These are phyloP conservation scores for Bruguiera sexangula DNA, from an alignment of 345 rosid genomes.

Conservation along the genomic window DNA sequence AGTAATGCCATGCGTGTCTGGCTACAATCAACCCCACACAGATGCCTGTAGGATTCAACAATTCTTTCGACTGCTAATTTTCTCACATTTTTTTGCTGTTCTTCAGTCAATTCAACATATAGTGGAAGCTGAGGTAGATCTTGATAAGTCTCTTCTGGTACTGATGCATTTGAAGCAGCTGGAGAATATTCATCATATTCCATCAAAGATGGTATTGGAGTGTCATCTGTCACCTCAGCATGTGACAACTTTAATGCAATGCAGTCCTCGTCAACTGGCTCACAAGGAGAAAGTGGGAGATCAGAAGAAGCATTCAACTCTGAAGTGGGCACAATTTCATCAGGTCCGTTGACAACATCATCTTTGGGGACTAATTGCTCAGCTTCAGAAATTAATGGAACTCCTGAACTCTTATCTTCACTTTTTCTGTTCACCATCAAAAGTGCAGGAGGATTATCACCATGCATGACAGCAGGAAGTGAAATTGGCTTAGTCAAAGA, in stretches of 20 bases:
- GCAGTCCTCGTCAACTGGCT: conserved; percentile 43
- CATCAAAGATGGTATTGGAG: conserved; percentile 35
- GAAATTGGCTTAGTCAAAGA: conserved; percentile 43
- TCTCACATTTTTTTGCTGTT: conserved; percentile 46
- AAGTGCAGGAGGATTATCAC: conserved; percentile 39
- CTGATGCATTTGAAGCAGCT: conserved; percentile 34
- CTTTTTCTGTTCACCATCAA: conserved; percentile 27
- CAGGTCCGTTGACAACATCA: conserved; percentile 36
- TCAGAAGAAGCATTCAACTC: conserved; percentile 51
- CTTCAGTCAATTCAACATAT: conserved; percentile 68
- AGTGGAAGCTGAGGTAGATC: conserved; percentile 67
- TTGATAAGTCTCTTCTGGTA: conserved; percentile 59
- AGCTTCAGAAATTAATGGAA: conserved; percentile 32
- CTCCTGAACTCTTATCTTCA: conserved; percentile 47
- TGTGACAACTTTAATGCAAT: conserved; percentile 38
- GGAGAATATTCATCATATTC: conserved; percentile 53
- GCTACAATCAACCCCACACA: conserved; percentile 47
- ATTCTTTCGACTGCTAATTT: conserved; percentile 69
- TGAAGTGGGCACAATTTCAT: conserved; percentile 37
- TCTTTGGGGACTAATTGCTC: conserved; percentile 48
- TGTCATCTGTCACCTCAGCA: conserved; percentile 42
- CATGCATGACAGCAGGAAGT: conserved; percentile 32
- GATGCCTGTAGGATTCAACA: conserved; percentile 61
- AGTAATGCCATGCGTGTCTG: conserved; percentile 61
- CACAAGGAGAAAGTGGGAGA: conserved; percentile 41